phyloP scores from a whole-genome alignment of 495 filamentous ascomycete genomes.

The Xylaria telfairii region DNA sequence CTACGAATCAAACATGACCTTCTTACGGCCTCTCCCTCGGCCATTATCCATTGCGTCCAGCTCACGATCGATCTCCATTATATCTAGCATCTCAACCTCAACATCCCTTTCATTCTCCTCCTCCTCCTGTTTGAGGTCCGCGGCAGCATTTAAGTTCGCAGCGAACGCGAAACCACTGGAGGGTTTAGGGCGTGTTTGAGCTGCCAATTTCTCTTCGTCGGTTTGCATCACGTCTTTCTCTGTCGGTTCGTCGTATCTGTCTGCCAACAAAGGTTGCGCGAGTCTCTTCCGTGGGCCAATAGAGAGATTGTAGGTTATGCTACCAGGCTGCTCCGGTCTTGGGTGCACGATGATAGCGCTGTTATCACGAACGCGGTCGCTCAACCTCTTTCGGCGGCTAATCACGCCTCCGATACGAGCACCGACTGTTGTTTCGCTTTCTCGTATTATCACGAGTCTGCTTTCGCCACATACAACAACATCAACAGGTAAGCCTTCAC shows the following conservation, averaged over 20 bases:
- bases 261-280: conserved; percentile 22
- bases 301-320: conserved; percentile 54
- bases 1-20: conserved; percentile 53
- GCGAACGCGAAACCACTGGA: conserved; percentile 48
- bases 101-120: conserved; percentile 54
- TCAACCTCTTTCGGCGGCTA: conserved; percentile 36
- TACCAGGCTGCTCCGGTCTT: conserved; percentile 47
- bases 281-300: conserved; percentile 36
- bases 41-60: conserved; percentile 54
- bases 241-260: conserved; percentile 36
- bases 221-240: conserved; percentile 17
- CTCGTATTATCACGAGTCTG: conserved; percentile 64
- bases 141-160: conserved; percentile 50
- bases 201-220: conserved; percentile 22
- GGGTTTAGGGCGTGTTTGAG: conserved; percentile 29
- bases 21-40: conserved; percentile 51
- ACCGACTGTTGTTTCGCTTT: conserved; percentile 44
- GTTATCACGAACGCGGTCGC: conserved; percentile 35
- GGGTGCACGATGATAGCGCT: conserved; percentile 53
- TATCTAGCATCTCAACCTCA: conserved; percentile 59
- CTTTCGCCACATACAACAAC: conserved; percentile 70
- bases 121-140: conserved; percentile 50
- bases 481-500: conserved; percentile 57
- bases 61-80: conserved; percentile 62
- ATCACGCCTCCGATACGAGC: conserved; percentile 45